Evolutionary conservation across 495 filamentous ascomycete species (phyloP).

Genomic region (Cenococcum geophilum): DNA sequence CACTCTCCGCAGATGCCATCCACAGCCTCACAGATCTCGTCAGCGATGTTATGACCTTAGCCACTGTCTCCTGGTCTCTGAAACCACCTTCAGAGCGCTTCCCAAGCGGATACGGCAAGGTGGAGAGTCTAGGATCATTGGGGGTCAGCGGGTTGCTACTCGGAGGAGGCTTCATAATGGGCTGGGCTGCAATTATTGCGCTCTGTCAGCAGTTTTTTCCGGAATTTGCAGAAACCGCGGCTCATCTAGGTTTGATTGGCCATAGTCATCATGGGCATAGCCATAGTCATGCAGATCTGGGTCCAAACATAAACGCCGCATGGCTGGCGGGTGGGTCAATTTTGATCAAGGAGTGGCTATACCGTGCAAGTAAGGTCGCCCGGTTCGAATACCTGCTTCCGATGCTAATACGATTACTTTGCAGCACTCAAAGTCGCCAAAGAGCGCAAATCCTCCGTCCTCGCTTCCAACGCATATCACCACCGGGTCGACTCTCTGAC

Average conservation of each 20-base stretch:
- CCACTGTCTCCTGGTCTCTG: slow-evolving; percentile 86
- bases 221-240: slow-evolving; percentile 56
- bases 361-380: slow-evolving; percentile 75
- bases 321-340: slow-evolving; percentile 95
- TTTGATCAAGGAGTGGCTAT: slow-evolving; percentile 90
- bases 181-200: slow-evolving; percentile 64
- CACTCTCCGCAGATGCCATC: slow-evolving; percentile 89
- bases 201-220: slow-evolving; percentile 77
- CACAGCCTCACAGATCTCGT: slow-evolving; percentile 92
- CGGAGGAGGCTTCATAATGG: slow-evolving; percentile 84
- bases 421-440: slow-evolving; percentile 93
- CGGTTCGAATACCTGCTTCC: background rate
- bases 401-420: slow-evolving; percentile 23
- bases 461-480: slow-evolving; percentile 95
- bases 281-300: slow-evolving; percentile 48
- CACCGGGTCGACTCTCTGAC: slow-evolving; percentile 95
- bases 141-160: slow-evolving; percentile 88
- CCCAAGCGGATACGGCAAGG: slow-evolving; percentile 87
- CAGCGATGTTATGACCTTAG: slow-evolving; percentile 86
- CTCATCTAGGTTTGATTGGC: slow-evolving; percentile 55
- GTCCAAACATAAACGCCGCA: slow-evolving; percentile 82
- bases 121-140: slow-evolving; percentile 90
- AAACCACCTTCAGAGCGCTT: slow-evolving; percentile 75
- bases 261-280: slow-evolving; percentile 60
- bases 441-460: slow-evolving; percentile 87